Evolutionary conservation across 352 stramenopile genomes (phyloP).

Genomic region (Globisporangium mamillatum): DNA sequence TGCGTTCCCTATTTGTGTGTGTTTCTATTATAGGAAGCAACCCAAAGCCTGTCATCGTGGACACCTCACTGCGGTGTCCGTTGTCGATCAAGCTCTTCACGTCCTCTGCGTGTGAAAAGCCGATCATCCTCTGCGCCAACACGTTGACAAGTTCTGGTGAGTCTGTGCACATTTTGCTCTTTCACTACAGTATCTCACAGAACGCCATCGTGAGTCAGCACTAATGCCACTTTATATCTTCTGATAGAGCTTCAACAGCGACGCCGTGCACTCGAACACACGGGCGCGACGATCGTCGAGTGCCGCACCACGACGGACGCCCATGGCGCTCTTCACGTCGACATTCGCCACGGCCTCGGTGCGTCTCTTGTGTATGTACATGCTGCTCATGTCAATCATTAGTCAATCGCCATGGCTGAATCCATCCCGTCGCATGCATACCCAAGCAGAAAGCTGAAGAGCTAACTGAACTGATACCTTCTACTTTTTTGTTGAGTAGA

Average conservation of each 20-base stretch:
- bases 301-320: conserved; percentile 25
- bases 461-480: not conserved
- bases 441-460: not conserved
- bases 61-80: conserved; percentile 66
- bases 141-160: conserved; percentile 26
- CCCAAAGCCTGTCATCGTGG: conserved; percentile 73
- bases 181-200: not conserved
- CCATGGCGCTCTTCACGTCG: conserved; percentile 31
- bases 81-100: conserved; percentile 77
- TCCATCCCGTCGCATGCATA: not conserved
- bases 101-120: conserved; percentile 57
- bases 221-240: not conserved
- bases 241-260: conserved; percentile 34
- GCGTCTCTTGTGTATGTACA: conserved; percentile 4
- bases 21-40: conserved; percentile 36
- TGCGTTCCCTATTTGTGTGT: not conserved
- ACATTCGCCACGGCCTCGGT: conserved; percentile 67
- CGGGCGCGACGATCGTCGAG: conserved; percentile 42
- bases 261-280: conserved; percentile 35
- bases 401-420: not conserved
- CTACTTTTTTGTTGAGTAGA: conserved; percentile 21
- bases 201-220: not conserved
- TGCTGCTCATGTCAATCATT: not conserved
- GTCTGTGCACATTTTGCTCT: too few relatives aligned
- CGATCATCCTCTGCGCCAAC: conserved; percentile 53